Conservation (phyloP, 2,329 filamentous ascomycete genomes). For the Ophiocordyceps unilateralis region DNA sequence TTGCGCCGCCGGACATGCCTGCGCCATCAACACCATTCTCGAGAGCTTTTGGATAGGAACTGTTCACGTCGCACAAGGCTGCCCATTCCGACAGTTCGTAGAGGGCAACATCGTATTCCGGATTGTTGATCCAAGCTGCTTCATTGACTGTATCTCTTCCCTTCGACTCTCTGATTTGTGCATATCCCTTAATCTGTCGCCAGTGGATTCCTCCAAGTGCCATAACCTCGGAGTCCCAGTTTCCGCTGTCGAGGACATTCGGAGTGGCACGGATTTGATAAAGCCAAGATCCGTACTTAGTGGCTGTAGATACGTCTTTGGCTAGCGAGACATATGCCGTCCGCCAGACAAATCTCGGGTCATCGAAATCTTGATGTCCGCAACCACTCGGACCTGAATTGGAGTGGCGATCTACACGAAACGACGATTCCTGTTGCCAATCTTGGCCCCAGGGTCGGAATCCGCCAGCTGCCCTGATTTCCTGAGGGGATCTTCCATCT, state of each 20-base stretch:
- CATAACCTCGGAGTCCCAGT: slow-evolving; percentile 1
- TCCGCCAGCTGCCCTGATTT: slow-evolving; percentile 1
- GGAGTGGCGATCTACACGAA: neutral
- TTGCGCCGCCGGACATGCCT: neutral
- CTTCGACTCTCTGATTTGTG: neutral
- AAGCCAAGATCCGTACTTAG: slow-evolving; percentile 1
- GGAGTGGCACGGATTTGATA: slow-evolving; percentile 3
- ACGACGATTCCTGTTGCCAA: neutral
- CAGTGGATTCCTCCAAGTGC: neutral
- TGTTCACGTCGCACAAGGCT: neutral
- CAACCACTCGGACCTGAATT: slow-evolving; percentile 1
- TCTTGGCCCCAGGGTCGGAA: slow-evolving; percentile 2
- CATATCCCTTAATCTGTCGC: slow-evolving; percentile 1
- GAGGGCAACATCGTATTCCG: neutral
- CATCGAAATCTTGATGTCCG: neutral
- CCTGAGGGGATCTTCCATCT: slow-evolving; percentile 2
- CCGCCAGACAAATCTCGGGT: neutral
- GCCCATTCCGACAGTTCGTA: neutral
- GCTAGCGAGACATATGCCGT: slow-evolving; percentile 1
- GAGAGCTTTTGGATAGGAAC: neutral
- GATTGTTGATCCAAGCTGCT: neutral
- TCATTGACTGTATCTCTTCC: neutral
- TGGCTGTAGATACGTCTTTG: neutral
- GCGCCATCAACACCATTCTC: neutral
- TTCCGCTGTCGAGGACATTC: slow-evolving; percentile 1